Evolutionary conservation across 192 early-diverging fungal genomes (phyloP), one percentile per base, ranked within the genome.

Genomic region (Polychytrium aggregatum): DNA sequence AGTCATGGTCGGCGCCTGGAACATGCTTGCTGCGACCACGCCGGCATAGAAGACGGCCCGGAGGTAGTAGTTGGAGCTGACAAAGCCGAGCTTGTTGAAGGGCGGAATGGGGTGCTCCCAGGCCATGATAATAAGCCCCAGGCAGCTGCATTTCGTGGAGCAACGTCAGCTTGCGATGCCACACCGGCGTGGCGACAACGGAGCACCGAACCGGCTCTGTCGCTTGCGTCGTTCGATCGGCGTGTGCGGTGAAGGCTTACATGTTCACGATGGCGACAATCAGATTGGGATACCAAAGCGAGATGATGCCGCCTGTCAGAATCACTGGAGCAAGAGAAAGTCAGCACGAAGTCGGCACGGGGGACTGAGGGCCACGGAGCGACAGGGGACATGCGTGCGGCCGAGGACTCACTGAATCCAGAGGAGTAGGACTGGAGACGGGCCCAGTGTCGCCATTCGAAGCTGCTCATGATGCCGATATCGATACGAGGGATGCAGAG

Each of bases 281-380:
- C 20, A 5, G 6, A 11, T 24, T 55, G 13, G 53, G 53, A 21
- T 55, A 55, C 21, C 25, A 55, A 3, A 55, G 29, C 6, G 10
- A 31, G 50, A 55, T 55, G 22, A 55, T 8, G 13, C 55, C 53
- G n/a, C 53, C 53, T 13, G 53, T 54, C 7, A 54, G 28, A n/a
- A 54, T 55, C 8, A 52, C 46, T 48, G 37, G n/a, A 10, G 10
- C 9, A 13, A 41, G 21, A 13, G 10, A 48, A 17, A 13, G 36
- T 9, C 9, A 11, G 36, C n/a, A 11, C n/a, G 9, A n/a, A 37
- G n/a, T 18, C 8, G n/a, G n/a, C n/a, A n/a, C n/a, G n/a, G n/a
- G n/a, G n/a, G n/a, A n/a, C n/a, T n/a, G n/a, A n/a, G n/a, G n/a
- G n/a, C n/a, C n/a, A n/a, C n/a, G n/a, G n/a, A n/a, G n/a, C n/a